Percentiles rank a stretch among this genome's conserved stretches.
These are phyloP conservation scores for Excoecaria agallocha DNA, from an alignment of 345 rosid species.

Conservation along the genomic window DNA sequence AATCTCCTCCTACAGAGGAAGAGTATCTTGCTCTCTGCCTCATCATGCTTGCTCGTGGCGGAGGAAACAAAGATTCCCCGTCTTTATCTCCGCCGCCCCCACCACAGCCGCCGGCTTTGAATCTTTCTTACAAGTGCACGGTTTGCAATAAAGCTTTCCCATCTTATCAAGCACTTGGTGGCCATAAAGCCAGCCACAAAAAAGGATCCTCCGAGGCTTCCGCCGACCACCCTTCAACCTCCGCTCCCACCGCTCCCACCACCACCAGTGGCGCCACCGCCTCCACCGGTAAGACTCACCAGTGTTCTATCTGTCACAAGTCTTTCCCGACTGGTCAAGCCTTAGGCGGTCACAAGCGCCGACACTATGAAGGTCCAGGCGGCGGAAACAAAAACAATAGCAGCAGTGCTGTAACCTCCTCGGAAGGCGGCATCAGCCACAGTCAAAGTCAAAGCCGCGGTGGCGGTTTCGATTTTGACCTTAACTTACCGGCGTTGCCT, in stretches of 20 bases:
- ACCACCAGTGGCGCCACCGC: slow-evolving; percentile 6
- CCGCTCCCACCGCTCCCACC: background rate
- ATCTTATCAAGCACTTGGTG: slow-evolving; percentile 90
- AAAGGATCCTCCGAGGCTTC: slow-evolving; percentile 34
- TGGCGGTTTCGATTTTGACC: slow-evolving; percentile 51
- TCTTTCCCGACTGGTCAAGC: slow-evolving; percentile 92
- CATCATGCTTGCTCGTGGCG: slow-evolving; percentile 83
- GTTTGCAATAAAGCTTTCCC: slow-evolving; percentile 72
- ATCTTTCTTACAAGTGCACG: slow-evolving; percentile 57
- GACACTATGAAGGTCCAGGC: slow-evolving; percentile 83
- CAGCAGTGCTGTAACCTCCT: slow-evolving; percentile 7
- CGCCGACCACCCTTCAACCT: slow-evolving; percentile 12
- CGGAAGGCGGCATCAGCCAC: slow-evolving; percentile 31
- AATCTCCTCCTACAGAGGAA: slow-evolving; percentile 55
- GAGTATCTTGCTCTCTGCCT: slow-evolving; percentile 94
- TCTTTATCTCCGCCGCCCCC: slow-evolving; percentile 13
- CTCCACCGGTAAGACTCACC: slow-evolving; percentile 54
- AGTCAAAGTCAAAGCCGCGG: slow-evolving; percentile 51
- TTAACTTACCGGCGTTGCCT: slow-evolving; percentile 78
- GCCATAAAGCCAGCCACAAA: slow-evolving; percentile 92
- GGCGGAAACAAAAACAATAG: slow-evolving; percentile 13
- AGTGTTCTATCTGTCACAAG: slow-evolving; percentile 92
- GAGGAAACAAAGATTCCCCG: slow-evolving; percentile 16
- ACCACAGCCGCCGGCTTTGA: slow-evolving; percentile 26
- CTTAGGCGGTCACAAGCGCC: slow-evolving; percentile 92